phyloP scores from a whole-genome alignment of 2,329 filamentous ascomycete species.

The Rutstroemia sp. region DNA sequence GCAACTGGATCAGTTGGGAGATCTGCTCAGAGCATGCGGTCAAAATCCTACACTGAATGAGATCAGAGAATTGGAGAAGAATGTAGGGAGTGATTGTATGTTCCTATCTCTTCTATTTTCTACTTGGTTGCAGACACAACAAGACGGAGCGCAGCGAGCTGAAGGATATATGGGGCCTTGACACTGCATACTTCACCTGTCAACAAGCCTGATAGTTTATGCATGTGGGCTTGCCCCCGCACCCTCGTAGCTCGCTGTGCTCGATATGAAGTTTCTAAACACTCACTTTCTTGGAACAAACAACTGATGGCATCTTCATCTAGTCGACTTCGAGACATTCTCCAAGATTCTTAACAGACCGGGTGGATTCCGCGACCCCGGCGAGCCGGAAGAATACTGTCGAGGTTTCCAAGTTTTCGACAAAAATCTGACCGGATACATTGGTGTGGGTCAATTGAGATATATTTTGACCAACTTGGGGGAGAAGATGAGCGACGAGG shows the following conservation, averaged over 20 bases:
- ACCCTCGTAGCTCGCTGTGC: background rate
- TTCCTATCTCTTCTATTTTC: conserved; percentile 23
- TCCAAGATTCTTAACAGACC: conserved; percentile 94
- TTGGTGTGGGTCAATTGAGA: conserved; percentile 93
- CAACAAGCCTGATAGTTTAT: background rate
- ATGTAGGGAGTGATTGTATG: conserved; percentile 84
- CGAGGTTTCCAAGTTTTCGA: conserved; percentile 99
- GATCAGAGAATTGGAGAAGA: conserved; percentile 88
- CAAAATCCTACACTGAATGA: conserved; percentile 96
- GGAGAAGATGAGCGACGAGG: conserved; percentile 98
- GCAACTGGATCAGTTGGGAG: conserved; percentile 75
- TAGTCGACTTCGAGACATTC: conserved; percentile 98
- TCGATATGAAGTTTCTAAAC: background rate
- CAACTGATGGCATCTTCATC: background rate
- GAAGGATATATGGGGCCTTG: background rate
- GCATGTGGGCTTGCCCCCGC: background rate
- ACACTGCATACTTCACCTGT: background rate
- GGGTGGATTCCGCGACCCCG: conserved; percentile 95
- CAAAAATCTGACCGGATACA: conserved; percentile 97
- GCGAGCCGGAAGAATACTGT: conserved; percentile 97
- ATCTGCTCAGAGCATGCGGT: conserved; percentile 90
- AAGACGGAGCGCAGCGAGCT: too few relatives aligned
- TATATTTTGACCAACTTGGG: conserved; percentile 97
- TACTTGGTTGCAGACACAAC: background rate
- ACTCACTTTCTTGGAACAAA: background rate